Evolutionary conservation across 23 red algal genomes (phyloP), one percentile per base, ranked within the genome.

Genomic region (Gracilaria domingensis): DNA sequence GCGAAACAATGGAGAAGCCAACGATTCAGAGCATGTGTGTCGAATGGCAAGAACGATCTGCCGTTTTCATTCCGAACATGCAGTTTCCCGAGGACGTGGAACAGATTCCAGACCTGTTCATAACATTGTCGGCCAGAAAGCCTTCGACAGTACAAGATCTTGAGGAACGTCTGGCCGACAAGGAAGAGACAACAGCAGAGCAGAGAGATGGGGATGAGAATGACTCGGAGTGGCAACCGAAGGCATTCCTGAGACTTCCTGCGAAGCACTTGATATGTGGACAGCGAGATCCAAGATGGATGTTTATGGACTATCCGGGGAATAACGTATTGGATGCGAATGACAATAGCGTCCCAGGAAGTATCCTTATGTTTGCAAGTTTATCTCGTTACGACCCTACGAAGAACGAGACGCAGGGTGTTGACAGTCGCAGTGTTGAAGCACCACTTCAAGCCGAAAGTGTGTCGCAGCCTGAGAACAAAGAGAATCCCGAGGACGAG

Each of bases 231-330:
- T 93, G 90, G 90, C 35, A 64, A 42, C 69, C 82, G 8, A 86
- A 80, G 18, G 94, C 94, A 47, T 96, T 91, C 55, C 25, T 96
- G 36, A 55, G 94, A 30, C 75, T 96, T 24, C 86, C 94, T 39
- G 94, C 87, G 30, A 88, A 84, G 70, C 77, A 96, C 54, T 44
- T 96, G 21, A 85, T 96, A 36, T 83, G 82, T 28, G 78, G 79
- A 11, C 94, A 96, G 62, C 26, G 49, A 25, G 81, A 86, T 25
- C 86, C 94, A n/a, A 71, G 84, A 62, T 96, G 94, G 94, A 91
- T 96, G 86, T 96, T 96, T 42, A 96, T 96, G 94, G 94, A 96
- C 81, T 96, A 87, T 64, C 88, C 88, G 4, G 82, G 87, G 25
- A 91, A 91, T 77, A 84, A 91, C 75, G 82, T 94, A 13, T 54